Evolutionary conservation across 2,329 filamentous ascomycete genomes (phyloP), one percentile per base, ranked within the genome.

Genomic region (Berkeleyomyces rouxiae): DNA sequence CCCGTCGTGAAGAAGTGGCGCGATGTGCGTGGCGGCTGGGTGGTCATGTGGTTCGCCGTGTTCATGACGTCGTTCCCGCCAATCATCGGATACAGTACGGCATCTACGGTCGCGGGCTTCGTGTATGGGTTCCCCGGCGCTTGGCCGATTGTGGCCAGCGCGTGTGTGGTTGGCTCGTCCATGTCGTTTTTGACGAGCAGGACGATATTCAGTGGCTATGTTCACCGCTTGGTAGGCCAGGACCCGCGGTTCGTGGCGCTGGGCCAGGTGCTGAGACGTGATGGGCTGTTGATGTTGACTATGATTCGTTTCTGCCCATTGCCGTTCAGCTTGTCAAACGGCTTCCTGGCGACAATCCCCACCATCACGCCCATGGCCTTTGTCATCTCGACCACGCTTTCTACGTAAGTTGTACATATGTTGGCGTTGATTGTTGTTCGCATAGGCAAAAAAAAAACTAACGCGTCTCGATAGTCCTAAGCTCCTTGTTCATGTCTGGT

Each of bases 271-370:
- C 78, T 99, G 66, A 90, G 95, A 67, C 85, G 88, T 70, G 93
- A 99, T 70, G 93, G 93, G 0, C 74, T 99, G 60, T 87, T 90
- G 69, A 84, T 97, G 61, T 79, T 99, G 55, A 85, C 89, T 66
- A 95, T 93, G 81, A 93, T 99, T 68, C 83, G 93, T 39, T 81
- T 97, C 67, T 97, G 92, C 70, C 93, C 93, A 1, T 72, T 99
- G 65, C 93, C 93, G 11, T 99, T 95, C 72, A 93, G 88, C 61
- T 77, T 97, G 67, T 91, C 88, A 70, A 99, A 99, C 71, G 93
- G 90, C 59, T 95, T 95, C 65, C 82, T 99, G 62, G 90, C 90
- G 39, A 97, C 93, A 1, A 91, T 99, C 66, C 91, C 91, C 2
- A 95, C 87, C 40, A 88, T 99, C 42, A 81, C 85, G 33, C 87